A percentile compares a stretch with the other conserved stretches of the same genome.
Evolutionary conservation across 768 basidiomycete genomes (phyloP).

Genomic region (Mycena belliarum): DNA sequence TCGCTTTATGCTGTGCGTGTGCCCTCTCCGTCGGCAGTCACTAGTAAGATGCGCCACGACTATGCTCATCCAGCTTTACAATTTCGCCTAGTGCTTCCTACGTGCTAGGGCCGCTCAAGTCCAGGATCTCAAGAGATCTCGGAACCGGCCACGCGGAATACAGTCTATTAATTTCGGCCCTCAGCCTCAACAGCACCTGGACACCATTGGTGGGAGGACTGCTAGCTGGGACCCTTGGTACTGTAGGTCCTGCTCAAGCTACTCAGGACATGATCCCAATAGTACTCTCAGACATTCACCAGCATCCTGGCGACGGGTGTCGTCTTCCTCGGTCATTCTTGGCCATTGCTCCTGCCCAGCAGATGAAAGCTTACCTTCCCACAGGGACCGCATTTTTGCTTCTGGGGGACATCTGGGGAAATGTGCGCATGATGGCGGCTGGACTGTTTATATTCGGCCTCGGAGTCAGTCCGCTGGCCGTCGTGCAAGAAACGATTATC

Average conservation of each 20-base stretch:
- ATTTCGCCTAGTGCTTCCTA: slow-evolving; percentile 58
- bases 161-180: slow-evolving; percentile 74
- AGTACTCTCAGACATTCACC: slow-evolving; percentile 42
- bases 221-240: slow-evolving; percentile 69
- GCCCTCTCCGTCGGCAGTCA: slow-evolving; percentile 76
- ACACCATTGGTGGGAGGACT: slow-evolving; percentile 81
- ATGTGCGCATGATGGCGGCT: slow-evolving; percentile 68
- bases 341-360: not conserved
- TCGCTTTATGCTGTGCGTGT: slow-evolving; percentile 73
- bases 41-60: slow-evolving; percentile 47
- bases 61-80: not conserved
- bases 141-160: slow-evolving; percentile 79
- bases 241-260: slow-evolving; percentile 26
- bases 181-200: slow-evolving; percentile 69
- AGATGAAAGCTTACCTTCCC: not conserved
- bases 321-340: slow-evolving; percentile 56
- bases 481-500: slow-evolving; percentile 84
- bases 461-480: slow-evolving; percentile 77
- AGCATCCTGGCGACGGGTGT: slow-evolving; percentile 76
- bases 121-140: slow-evolving; percentile 47
- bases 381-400: slow-evolving; percentile 62
- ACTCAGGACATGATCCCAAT: not conserved
- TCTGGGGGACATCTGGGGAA: slow-evolving; percentile 58
- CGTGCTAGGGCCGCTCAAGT: slow-evolving; percentile 76
- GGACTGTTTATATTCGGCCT: slow-evolving; percentile 82